Conservation (phyloP, 1,139 yeast genomes). For the Geotrichum australiense region DNA sequence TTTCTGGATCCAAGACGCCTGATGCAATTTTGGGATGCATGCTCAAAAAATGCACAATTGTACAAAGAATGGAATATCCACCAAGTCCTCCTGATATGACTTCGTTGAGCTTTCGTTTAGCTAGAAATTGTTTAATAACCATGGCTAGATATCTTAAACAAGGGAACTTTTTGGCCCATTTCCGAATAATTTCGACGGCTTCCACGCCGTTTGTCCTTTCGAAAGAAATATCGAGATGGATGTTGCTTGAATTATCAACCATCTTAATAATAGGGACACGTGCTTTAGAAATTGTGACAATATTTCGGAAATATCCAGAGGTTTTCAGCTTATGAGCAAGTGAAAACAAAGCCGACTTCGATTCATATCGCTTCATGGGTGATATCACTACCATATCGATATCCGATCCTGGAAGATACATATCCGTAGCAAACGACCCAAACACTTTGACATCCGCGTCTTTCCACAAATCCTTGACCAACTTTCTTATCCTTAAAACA, state of each 20-base stretch:
- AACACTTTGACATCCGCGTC: conserved; percentile 79
- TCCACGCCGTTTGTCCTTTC: conserved; percentile 80
- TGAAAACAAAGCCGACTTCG: conserved; percentile 62
- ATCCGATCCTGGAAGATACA: conserved; percentile 93
- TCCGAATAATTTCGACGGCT: conserved; percentile 73
- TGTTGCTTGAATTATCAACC: conserved; percentile 62
- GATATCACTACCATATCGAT: conserved; percentile 89
- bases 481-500: conserved; percentile 51
- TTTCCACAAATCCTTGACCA: conserved; percentile 64
- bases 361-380: conserved; percentile 55
- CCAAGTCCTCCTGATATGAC: conserved; percentile 98
- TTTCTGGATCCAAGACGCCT: conserved; percentile 55
- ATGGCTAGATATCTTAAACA: conserved; percentile 81
- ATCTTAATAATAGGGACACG: conserved; percentile 95
- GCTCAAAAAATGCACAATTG: conserved; percentile 73
- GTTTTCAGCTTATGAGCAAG: conserved; percentile 64
- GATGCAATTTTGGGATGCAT: conserved; percentile 72
- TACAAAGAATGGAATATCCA: conserved; percentile 84
- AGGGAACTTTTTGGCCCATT: conserved; percentile 68
- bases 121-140: conserved; percentile 77
- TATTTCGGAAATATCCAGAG: conserved; percentile 56
- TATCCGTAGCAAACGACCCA: conserved; percentile 93
- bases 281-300: conserved; percentile 86
- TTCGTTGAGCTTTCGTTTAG: conserved; percentile 72
- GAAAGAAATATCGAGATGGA: conserved; percentile 87